phyloP scores from a whole-genome alignment of 163 green algal genomes.

The Smithsoniella earleae region DNA sequence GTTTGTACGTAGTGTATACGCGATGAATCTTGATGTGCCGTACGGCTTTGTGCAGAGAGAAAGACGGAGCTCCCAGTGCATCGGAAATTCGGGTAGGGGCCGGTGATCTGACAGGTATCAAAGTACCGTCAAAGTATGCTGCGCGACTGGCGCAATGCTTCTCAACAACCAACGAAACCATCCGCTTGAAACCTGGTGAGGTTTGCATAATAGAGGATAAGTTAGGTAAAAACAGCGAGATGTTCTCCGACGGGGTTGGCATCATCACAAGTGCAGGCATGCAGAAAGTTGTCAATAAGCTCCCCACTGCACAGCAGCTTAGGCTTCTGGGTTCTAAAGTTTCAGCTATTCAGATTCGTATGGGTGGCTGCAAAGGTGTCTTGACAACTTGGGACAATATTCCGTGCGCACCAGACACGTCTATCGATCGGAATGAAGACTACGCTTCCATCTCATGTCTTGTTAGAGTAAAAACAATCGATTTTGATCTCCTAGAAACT shows the following conservation, averaged over 20 bases:
- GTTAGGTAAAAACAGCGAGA: neutral
- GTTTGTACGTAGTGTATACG: no score
- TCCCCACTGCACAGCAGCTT: neutral
- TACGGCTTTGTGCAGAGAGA: no score
- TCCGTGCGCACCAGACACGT: no score
- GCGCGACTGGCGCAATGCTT: constrained; percentile 39
- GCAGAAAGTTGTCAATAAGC: neutral
- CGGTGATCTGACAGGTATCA: neutral
- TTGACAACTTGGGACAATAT: constrained; percentile 14
- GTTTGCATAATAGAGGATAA: neutral
- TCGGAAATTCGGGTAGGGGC: neutral
- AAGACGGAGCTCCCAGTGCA: neutral
- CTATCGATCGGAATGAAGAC: no score
- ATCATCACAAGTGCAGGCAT: constrained; percentile 34
- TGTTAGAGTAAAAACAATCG: no score
- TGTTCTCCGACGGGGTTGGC: constrained; percentile 40
- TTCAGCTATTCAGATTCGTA: constrained; percentile 37
- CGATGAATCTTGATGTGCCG: no score
- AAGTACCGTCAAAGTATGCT: constrained; percentile 33
- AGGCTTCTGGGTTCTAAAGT: neutral
- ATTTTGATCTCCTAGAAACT: no score
- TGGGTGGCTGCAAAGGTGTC: constrained; percentile 42
- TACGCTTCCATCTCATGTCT: no score
- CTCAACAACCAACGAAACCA: constrained; percentile 33
- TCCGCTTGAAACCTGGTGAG: neutral